These are phyloP conservation scores for Sordariomycetes sp. DNA, from an alignment of 2,329 filamentous ascomycete genomes.

Conservation along the genomic window DNA sequence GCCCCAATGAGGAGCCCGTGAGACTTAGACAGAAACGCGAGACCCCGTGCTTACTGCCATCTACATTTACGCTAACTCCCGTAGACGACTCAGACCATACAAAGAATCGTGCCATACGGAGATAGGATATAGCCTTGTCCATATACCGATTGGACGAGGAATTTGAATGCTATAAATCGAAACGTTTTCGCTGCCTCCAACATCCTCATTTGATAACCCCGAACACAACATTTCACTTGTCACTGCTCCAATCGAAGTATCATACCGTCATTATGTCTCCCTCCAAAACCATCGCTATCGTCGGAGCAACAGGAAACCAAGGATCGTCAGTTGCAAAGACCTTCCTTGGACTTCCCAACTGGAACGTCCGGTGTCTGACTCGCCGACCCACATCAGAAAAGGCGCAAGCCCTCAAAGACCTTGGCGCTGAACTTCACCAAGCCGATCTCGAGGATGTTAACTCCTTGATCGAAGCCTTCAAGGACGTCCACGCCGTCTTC, in stretches of 20 bases:
- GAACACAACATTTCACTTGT: not conserved
- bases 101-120: too few relatives aligned
- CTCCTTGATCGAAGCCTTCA: slow-evolving; percentile 24
- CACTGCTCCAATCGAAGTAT: not conserved
- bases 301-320: slow-evolving; percentile 33
- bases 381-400: slow-evolving; percentile 23
- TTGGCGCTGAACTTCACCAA: slow-evolving; percentile 28
- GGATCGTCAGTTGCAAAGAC: slow-evolving; percentile 30
- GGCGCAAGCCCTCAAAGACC: slow-evolving; percentile 20
- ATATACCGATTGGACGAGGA: too few relatives aligned
- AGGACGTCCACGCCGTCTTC: slow-evolving; percentile 36
- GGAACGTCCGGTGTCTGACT: slow-evolving; percentile 29
- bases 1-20: too few relatives aligned
- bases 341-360: slow-evolving; percentile 22
- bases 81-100: too few relatives aligned
- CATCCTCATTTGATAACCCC: too few relatives aligned
- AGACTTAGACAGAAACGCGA: too few relatives aligned
- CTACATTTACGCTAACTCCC: too few relatives aligned
- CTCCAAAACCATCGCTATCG: slow-evolving; percentile 21
- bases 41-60: too few relatives aligned
- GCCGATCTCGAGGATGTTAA: slow-evolving; percentile 28
- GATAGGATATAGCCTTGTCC: too few relatives aligned
- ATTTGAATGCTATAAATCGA: too few relatives aligned
- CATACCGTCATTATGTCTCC: slow-evolving; percentile 4
- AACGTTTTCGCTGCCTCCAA: too few relatives aligned